A percentile compares a stretch with the other conserved stretches of the same genome.
These are phyloP conservation scores for Umbelopsis sp. DNA, from an alignment of 371 early-diverging fungal genomes.

Conservation along the genomic window DNA sequence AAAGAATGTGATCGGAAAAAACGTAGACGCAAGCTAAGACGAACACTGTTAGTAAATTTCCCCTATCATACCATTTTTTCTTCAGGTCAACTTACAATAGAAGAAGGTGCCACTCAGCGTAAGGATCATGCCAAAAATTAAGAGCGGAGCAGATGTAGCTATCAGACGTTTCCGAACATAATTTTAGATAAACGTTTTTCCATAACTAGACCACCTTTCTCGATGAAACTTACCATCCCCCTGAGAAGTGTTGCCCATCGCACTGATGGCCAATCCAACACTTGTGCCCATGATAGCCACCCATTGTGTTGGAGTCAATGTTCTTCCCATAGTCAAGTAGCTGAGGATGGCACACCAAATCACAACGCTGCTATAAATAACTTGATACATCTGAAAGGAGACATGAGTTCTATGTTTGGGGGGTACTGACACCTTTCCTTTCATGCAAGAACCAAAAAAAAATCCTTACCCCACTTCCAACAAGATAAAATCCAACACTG, in stretches of 20 bases:
- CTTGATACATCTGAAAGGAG: conserved; percentile 66
- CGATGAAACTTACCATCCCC: conserved; percentile 23
- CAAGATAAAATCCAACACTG: conserved; percentile 72
- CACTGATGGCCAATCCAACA: conserved; percentile 69
- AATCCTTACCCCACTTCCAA: conserved; percentile 72
- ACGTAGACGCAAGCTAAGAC: conserved; percentile 53
- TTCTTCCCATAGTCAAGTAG: conserved; percentile 60
- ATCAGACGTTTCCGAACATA: neutral
- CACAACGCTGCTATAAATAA: conserved; percentile 75
- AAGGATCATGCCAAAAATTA: conserved; percentile 55
- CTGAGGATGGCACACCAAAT: conserved; percentile 80
- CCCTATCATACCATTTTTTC: too few species aligned
- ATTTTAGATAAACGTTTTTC: too few species aligned
- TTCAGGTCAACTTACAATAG: conserved; percentile 45
- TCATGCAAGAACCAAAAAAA: neutral
- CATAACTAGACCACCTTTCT: too few species aligned
- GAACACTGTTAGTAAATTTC: neutral
- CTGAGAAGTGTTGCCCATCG: conserved; percentile 34
- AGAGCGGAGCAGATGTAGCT: conserved; percentile 19
- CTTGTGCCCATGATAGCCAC: conserved; percentile 68
- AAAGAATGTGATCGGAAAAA: conserved; percentile 57
- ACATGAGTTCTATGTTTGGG: neutral
- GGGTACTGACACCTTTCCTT: neutral
- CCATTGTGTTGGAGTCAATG: conserved; percentile 65
- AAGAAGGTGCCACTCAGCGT: conserved; percentile 62